phyloP scores from a whole-genome alignment of 2,329 filamentous ascomycete species.

The Apiospora malaysiana region DNA sequence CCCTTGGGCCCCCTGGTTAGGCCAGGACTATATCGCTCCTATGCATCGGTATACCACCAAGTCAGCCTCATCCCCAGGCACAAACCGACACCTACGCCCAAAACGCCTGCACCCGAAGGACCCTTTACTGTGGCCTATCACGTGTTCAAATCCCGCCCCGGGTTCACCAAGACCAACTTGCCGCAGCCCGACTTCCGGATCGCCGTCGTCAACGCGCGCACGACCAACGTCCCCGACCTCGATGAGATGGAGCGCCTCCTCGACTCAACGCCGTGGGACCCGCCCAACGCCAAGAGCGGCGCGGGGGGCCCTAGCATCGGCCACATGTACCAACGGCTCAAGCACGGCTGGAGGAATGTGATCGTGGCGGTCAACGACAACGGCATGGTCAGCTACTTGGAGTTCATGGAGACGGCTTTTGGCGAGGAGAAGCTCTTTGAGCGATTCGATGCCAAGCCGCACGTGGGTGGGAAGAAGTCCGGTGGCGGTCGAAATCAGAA shows the following conservation, averaged over 20 bases:
- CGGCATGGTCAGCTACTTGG: slow-evolving; percentile 86
- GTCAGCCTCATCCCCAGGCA: slow-evolving; percentile 77
- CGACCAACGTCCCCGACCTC: slow-evolving; percentile 74
- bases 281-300: slow-evolving; percentile 56
- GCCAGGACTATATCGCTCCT: slow-evolving; percentile 70
- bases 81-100: slow-evolving; percentile 53
- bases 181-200: slow-evolving; percentile 83
- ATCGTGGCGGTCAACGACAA: slow-evolving; percentile 88
- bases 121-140: slow-evolving; percentile 80
- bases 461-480: slow-evolving; percentile 35
- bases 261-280: slow-evolving; percentile 73
- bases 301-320: slow-evolving; percentile 43
- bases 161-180: slow-evolving; percentile 81
- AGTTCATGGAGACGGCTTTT: slow-evolving; percentile 82
- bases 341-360: slow-evolving; percentile 83
- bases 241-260: slow-evolving; percentile 75
- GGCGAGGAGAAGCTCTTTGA: slow-evolving; percentile 75
- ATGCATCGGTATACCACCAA: slow-evolving; percentile 75
- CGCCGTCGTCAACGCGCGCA: slow-evolving; percentile 78
- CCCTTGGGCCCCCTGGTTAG: slow-evolving; percentile 63
- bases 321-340: slow-evolving; percentile 74
- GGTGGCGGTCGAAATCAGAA: slow-evolving; percentile 29
- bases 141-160: slow-evolving; percentile 75
- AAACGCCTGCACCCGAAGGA: slow-evolving; percentile 41
- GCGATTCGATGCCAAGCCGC: slow-evolving; percentile 49